Evolutionary conservation across 1,284 basidiomycete species (phyloP).

Genomic region (Marasmius oreades): DNA sequence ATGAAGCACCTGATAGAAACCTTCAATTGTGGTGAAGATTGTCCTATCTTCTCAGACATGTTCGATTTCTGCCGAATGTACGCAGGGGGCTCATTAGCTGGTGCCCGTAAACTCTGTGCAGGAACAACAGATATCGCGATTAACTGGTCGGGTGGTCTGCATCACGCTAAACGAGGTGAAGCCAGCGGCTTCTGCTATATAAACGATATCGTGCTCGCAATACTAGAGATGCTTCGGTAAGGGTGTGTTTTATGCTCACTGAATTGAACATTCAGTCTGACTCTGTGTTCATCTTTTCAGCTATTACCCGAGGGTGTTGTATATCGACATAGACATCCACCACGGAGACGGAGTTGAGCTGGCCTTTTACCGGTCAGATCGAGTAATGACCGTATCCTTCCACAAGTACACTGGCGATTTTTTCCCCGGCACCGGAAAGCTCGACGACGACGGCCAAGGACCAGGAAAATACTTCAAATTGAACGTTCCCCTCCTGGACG

Average conservation of each 20-base stretch:
- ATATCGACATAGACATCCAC: constrained; percentile 97
- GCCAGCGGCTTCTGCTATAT: constrained; percentile 97
- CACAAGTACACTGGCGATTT: constrained; percentile 99
- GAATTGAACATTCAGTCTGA: neutral
- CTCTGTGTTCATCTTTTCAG: constrained; percentile 34
- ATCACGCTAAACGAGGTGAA: constrained; percentile 95
- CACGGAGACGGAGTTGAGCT: constrained; percentile 97
- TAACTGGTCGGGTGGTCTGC: constrained; percentile 95
- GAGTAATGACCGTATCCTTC: constrained; percentile 98
- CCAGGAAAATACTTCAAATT: constrained; percentile 94
- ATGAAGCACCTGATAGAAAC: constrained; percentile 74
- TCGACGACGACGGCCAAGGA: constrained; percentile 85
- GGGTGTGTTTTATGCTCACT: neutral
- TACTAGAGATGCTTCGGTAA: constrained; percentile 88
- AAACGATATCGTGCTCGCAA: constrained; percentile 92
- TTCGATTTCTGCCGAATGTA: constrained; percentile 93
- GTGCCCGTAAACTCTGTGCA: constrained; percentile 79
- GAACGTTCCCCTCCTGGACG: constrained; percentile 95
- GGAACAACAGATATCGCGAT: constrained; percentile 95
- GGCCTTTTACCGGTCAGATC: constrained; percentile 96
- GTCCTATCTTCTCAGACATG: constrained; percentile 90
- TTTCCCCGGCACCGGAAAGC: constrained; percentile 93
- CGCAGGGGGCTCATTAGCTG: constrained; percentile 87
- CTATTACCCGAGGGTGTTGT: constrained; percentile 87
- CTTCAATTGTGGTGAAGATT: constrained; percentile 93